phyloP scores from a whole-genome alignment of 2,329 filamentous ascomycete species.

The Aspergillus unguis region DNA sequence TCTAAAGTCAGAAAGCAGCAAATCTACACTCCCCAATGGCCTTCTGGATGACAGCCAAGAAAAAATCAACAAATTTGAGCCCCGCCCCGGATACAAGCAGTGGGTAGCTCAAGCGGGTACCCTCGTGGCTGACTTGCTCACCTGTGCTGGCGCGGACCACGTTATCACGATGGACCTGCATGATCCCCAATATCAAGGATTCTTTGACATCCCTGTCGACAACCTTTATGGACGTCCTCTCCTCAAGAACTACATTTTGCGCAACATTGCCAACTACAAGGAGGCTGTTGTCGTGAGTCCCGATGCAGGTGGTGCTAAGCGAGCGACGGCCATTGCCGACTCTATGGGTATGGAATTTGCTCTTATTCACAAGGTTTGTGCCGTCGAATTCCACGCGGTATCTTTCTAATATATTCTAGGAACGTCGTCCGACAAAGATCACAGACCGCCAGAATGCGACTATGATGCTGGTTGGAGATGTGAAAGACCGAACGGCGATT shows the following conservation, averaged over 20 bases:
- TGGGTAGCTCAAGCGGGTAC: constrained; percentile 98
- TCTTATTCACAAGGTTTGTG: constrained; percentile 87
- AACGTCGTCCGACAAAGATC: constrained; percentile 84
- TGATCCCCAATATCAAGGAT: constrained; percentile 95
- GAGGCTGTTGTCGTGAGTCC: constrained; percentile 91
- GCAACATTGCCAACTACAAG: constrained; percentile 78
- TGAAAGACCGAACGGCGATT: constrained; percentile 76
- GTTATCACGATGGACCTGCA: constrained; percentile 97
- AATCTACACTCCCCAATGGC: constrained; percentile 38
- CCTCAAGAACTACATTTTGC: constrained; percentile 66
- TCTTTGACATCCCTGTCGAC: constrained; percentile 98
- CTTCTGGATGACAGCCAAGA: constrained; percentile 55
- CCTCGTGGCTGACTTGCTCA: constrained; percentile 87
- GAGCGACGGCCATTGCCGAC: constrained; percentile 92
- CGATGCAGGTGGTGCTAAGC: constrained; percentile 93
- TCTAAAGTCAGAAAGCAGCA: constrained; percentile 31
- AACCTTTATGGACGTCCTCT: constrained; percentile 73
- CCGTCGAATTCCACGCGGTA: constrained; percentile 1
- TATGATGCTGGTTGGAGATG: constrained; percentile 93
- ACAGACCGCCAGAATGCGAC: constrained; percentile 75
- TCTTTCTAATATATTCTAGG: constrained; percentile 49
- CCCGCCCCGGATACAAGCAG: constrained; percentile 92
- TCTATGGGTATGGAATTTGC: constrained; percentile 92
- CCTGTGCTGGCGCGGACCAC: constrained; percentile 93
- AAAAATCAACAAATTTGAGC: constrained; percentile 63